A percentile compares a stretch with the other conserved stretches of the same genome.
Conservation (phyloP, 2,329 filamentous ascomycete genomes). For the Fusarium sp. region DNA sequence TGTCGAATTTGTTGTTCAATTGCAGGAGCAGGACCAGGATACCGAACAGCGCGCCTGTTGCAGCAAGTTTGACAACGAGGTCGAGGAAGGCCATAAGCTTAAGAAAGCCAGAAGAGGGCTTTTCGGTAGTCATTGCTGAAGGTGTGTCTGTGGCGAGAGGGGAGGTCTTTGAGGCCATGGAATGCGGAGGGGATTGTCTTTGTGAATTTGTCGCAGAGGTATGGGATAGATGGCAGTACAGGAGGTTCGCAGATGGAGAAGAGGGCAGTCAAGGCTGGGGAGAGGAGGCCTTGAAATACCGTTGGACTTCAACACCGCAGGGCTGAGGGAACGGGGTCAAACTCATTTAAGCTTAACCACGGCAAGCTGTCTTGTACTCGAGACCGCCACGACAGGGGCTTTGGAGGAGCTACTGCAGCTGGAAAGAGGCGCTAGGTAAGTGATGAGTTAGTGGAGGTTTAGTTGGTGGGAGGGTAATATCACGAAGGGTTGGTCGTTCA, state of each 20-base stretch:
- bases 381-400: constrained; percentile 27
- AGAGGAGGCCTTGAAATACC: constrained; percentile 21
- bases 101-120: constrained; percentile 25
- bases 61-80: constrained; percentile 32
- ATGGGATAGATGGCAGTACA: no score
- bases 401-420: constrained; percentile 11
- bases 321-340: constrained; percentile 12
- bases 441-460: background rate
- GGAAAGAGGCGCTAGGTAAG: background rate
- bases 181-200: background rate
- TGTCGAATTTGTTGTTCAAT: constrained; percentile 11
- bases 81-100: constrained; percentile 38
- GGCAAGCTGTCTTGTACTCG: constrained; percentile 1
- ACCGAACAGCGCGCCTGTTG: constrained; percentile 34
- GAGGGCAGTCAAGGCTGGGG: constrained; percentile 3
- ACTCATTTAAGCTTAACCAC: constrained; percentile 29
- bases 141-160: constrained; percentile 1
- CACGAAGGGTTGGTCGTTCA: constrained; percentile 1
- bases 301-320: constrained; percentile 15
- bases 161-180: constrained; percentile 30
- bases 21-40: constrained; percentile 32
- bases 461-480: constrained; percentile 13
- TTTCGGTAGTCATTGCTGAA: constrained; percentile 20
- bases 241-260: background rate
- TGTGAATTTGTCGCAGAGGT: background rate